Evolutionary conservation across 805 yeast genomes (phyloP).

Genomic region (Metschnikowia continentalis): DNA sequence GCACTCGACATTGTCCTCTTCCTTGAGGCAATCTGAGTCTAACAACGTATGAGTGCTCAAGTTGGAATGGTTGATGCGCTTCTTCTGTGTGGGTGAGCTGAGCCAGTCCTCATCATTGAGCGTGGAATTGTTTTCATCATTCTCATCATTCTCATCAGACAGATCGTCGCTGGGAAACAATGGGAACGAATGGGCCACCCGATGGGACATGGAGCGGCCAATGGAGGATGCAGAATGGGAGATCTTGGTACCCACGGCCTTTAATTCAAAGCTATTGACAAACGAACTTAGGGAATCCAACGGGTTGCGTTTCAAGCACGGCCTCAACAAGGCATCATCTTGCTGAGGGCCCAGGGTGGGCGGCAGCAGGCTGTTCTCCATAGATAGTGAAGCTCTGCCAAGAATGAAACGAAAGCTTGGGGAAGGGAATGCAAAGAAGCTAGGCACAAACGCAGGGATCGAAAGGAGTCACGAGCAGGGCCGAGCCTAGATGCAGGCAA

Average conservation of each 20-base stretch:
- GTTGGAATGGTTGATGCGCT: slow-evolving; percentile 7
- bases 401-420: neutral
- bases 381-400: neutral
- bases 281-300: slow-evolving; percentile 14
- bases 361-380: neutral
- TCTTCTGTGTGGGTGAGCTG: slow-evolving; percentile 15
- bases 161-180: slow-evolving; percentile 10
- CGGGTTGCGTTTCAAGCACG: slow-evolving; percentile 8
- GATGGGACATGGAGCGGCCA: slow-evolving; percentile 11
- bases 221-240: slow-evolving; percentile 12
- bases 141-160: slow-evolving; percentile 10
- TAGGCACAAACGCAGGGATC: slow-evolving; percentile 2
- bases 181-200: slow-evolving; percentile 9
- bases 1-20: neutral
- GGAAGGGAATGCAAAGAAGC: neutral
- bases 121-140: slow-evolving; percentile 17
- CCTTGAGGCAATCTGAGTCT: slow-evolving; percentile 1
- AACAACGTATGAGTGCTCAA: slow-evolving; percentile 2
- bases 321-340: neutral
- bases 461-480: neutral
- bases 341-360: neutral
- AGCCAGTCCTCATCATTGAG: slow-evolving; percentile 17
- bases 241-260: slow-evolving; percentile 12
- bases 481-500: neutral
- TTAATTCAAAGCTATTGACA: slow-evolving; percentile 17